These are phyloP conservation scores for Ustilago sp. DNA, from an alignment of 1,284 basidiomycete genomes.

Conservation along the genomic window DNA sequence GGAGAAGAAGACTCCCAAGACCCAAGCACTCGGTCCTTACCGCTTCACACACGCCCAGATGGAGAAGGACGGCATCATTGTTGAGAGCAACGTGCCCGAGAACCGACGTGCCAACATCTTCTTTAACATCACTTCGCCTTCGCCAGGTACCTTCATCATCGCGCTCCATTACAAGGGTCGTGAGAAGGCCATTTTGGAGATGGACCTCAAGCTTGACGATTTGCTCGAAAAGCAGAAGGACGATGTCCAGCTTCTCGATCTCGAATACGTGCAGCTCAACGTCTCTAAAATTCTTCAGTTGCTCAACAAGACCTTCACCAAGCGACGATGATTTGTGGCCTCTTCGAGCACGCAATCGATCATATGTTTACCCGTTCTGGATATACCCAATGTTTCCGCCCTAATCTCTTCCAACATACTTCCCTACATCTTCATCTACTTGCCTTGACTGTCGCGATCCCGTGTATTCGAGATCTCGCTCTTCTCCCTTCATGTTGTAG, in stretches of 20 bases:
- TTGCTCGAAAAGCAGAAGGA: constrained; percentile 98
- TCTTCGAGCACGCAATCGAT: background rate
- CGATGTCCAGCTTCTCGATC: constrained; percentile 91
- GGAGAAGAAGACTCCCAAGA: constrained; percentile 90
- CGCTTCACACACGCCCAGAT: constrained; percentile 96
- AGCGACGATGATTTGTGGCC: constrained; percentile 39
- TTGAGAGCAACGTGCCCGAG: constrained; percentile 97
- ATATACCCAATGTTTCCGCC: constrained; percentile 16
- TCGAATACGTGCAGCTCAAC: constrained; percentile 97
- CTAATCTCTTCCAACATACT: constrained; percentile 1
- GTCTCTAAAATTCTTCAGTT: constrained; percentile 92
- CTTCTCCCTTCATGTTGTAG: background rate
- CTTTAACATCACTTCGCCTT: constrained; percentile 97
- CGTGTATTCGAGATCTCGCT: background rate
- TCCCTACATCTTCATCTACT: background rate
- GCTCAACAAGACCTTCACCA: constrained; percentile 70
- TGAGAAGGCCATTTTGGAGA: constrained; percentile 99
- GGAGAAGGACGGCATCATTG: constrained; percentile 99
- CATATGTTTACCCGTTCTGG: constrained; percentile 7
- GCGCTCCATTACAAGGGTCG: constrained; percentile 98
- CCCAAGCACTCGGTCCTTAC: constrained; percentile 91
- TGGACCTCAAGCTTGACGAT: constrained; percentile 99
- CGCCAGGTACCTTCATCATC: constrained; percentile 98
- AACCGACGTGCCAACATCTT: constrained; percentile 93
- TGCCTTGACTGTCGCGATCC: background rate